Evolutionary conservation across 1,139 yeast species (phyloP), one percentile per base, ranked within the genome.

Genomic region (Candida tetrigidarum): DNA sequence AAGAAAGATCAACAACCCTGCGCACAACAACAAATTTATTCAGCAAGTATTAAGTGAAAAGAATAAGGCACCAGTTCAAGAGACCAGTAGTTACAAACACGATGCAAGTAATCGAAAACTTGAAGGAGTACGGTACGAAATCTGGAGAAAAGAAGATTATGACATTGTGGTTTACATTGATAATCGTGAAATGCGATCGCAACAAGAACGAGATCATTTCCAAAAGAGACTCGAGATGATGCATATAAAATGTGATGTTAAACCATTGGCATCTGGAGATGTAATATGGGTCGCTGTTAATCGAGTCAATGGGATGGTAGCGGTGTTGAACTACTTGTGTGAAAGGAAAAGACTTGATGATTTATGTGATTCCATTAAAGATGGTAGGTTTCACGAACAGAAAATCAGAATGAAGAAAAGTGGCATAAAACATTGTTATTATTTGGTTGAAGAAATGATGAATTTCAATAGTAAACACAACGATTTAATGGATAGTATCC

Each of bases 341-440:
- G 99, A 95, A 64, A 75, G 99, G 33, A 95, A 95, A 63, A 70
- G 97, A 47, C 65, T 91, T 37, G 96, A 89, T 59, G 99, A 95
- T 69, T 76, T 95, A 56, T 86, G 87, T 0, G 61, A 75, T 39
- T 88, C 97, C 43, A 91, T 95, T 37, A 77, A 79, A 50, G 99
- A 93, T 64, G 97, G 97, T 3, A 71, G 99, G 43, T 92, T 82
- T 54, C 71, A 75, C 49, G 99, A 93, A 60, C 99, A 93, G 59
- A 92, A 93, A 59, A 69, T 76, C 20, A 76, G 99, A 44, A 69
- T 93, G 48, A 77, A 75, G 42, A 78, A 83, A 59, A 78, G 95
- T 0, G 89, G 87, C 0, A 70, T 92, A 60, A 71, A 71, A 26
- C 78, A 86, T 53, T 79, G 84, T 37, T 85, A 83, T 53, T 95